Conservation (phyloP, 805 yeast species). For the Scheffersomyces stipitis region DNA sequence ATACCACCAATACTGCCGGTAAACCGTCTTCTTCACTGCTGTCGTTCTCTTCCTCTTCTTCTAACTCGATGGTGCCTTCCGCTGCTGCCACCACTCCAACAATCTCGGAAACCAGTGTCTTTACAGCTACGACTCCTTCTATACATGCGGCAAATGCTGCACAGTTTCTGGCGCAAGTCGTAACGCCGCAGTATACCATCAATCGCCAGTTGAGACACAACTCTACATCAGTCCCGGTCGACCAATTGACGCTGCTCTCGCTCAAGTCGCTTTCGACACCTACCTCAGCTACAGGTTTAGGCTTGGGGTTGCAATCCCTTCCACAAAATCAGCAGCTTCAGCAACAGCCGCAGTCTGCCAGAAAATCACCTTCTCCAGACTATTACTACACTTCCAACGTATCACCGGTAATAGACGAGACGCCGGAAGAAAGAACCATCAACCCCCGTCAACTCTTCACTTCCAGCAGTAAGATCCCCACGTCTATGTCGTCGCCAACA, state of each 20-base stretch:
- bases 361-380: slow-evolving; percentile 2
- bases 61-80: not conserved
- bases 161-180: not conserved
- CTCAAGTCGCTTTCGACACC: not conserved
- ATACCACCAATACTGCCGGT: too few relatives aligned
- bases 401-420: not conserved
- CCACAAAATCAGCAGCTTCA: not conserved
- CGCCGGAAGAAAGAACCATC: slow-evolving; percentile 9
- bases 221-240: not conserved
- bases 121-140: not conserved
- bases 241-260: not conserved
- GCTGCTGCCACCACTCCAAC: not conserved
- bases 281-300: not conserved
- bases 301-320: too few relatives aligned
- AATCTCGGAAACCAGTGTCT: not conserved
- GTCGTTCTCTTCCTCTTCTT: not conserved
- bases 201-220: not conserved
- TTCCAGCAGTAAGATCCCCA: slow-evolving; percentile 7
- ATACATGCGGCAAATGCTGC: not conserved
- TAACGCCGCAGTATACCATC: not conserved
- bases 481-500: slow-evolving; percentile 8
- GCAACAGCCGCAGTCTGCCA: not conserved
- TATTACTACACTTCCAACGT: slow-evolving; percentile 4
- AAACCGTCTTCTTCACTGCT: not conserved
- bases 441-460: slow-evolving; percentile 14